Evolutionary conservation across 768 basidiomycete genomes (phyloP), one percentile per base, ranked within the genome.

Genomic region (Daedaleopsis sinensis): DNA sequence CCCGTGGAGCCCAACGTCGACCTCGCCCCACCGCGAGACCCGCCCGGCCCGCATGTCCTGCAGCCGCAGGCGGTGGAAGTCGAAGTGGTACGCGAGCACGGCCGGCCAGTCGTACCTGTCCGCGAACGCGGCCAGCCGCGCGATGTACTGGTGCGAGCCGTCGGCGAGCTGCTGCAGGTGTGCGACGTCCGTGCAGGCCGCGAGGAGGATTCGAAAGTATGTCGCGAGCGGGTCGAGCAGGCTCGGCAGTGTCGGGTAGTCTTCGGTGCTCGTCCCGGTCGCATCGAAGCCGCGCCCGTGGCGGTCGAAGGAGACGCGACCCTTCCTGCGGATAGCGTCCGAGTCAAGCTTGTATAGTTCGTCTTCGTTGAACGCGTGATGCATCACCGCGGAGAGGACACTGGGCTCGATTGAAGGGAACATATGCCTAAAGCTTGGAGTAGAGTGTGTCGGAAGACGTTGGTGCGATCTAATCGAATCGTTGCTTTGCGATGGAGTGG

Each of bases 11-110:
- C 16, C 44, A 4, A 21, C 44, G 18, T 46, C n/a, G n/a, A 46
- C 44, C 13, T 46, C n/a, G n/a, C n/a, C 44, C 44, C 44, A 46
- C 44, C 44, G 18, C 16, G 51, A 7, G 51, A 18, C 36, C 27
- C 16, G 15, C 32, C 48, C 23, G 9, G 7, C 23, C 48, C 16
- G 16, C 48, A 50, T 50, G 21, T 50, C 48, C 15, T 15, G 23
- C 23, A 24, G 15, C 23, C 23, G 48, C 11, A 24, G 21, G 19
- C 48, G 48, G 48, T 24, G 23, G 48, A 50, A 50, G 23, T 50
- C 48, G 18, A 50, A 50, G 48, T 50, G 48, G 48, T 50, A 50
- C 48, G 48, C 48, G 23, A 50, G 48, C 23, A 50, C 48, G 11
- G 48, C 48, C 21, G 48, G 21, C 48, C 48, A 50, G 10, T 50